Base-by-base conservation (phyloP, 164 flowering plant species). In the Cinnamomum chago region DNA sequence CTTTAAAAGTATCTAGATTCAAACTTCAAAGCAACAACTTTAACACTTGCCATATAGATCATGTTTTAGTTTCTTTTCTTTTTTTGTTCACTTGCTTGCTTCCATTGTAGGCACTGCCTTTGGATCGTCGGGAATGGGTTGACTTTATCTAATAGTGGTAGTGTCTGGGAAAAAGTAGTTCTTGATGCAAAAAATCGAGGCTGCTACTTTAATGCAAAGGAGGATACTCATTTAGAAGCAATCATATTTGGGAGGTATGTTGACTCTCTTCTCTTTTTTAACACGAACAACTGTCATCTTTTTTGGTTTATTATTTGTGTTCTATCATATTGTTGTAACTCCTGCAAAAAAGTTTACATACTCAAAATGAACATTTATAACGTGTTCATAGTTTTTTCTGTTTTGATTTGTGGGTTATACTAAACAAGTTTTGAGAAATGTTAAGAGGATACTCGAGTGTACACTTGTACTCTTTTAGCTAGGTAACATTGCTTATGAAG, bases 21-120 rank as follows among this genome's bases (percentile, higher is more conserved):
- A 4, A 30, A 30, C 5, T 30, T 30, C 35, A 4, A 30, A 30
- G 35, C 35, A 30, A 4, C 0, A 3, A 30, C 35, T 30, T 30
- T 30, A 30, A 0, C 5, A 4, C 35, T 30, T 30, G 5, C 27
- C 1, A 25, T 25, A 25, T 25, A 25, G 5, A 30, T 30, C 35
- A 5, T 30, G 35, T 30, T 30, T 0, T 5, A 30, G 58, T 4
- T 0, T 52, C 58, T 17, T 52, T 52, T 52, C 4, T 15, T 0
- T 13, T 52, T 52, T 14, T 52, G 12, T 15, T 52, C 0, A 52
- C 2, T 52, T 13, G 58, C 6, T 52, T 52, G 18, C 18, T 52
- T 52, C 58, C 85, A 83, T 67, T 79, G 51, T 67, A 82, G 95
- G 90, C 66, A 88, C 85, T 58, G 90, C 62, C 79, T 81, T 28